Percentiles rank a stretch among this genome's conserved stretches.
These are phyloP conservation scores for Paxillus involutus DNA, from an alignment of 768 basidiomycete species.

Conservation along the genomic window DNA sequence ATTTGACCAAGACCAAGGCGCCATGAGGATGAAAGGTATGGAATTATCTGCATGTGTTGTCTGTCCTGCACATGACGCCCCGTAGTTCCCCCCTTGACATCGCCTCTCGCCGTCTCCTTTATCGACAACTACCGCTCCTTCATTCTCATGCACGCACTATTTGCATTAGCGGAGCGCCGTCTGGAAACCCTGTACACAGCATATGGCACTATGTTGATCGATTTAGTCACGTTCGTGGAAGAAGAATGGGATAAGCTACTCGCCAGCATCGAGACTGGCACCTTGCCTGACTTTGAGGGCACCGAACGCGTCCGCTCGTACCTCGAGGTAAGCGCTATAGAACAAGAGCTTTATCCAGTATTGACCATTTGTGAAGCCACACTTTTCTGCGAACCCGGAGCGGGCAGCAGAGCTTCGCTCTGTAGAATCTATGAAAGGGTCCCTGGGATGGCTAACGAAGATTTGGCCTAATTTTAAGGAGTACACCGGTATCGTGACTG, in stretches of 20 bases:
- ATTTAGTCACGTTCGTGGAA: slow-evolving; percentile 3
- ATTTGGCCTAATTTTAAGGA: slow-evolving; percentile 1
- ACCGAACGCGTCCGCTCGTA: slow-evolving; percentile 1
- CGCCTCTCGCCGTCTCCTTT: slow-evolving; percentile 6
- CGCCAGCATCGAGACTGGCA: background rate
- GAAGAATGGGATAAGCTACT: slow-evolving; percentile 1
- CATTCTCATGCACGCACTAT: slow-evolving; percentile 7
- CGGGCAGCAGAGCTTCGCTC: slow-evolving; percentile 4
- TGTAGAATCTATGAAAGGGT: background rate
- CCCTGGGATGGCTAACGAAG: slow-evolving; percentile 1
- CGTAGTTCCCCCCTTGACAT: slow-evolving; percentile 1
- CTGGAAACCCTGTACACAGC: background rate
- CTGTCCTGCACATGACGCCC: too few species aligned
- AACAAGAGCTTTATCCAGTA: background rate
- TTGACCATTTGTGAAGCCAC: background rate
- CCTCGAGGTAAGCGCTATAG: background rate
- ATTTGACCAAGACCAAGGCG: background rate
- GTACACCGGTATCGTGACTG: background rate
- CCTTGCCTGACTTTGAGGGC: slow-evolving; percentile 2
- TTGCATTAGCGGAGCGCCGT: slow-evolving; percentile 4
- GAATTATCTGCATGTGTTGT: background rate
- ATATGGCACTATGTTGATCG: slow-evolving; percentile 5
- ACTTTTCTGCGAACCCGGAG: background rate
- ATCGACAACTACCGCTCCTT: slow-evolving; percentile 10
- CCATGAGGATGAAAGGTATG: background rate